phyloP scores from a whole-genome alignment of 1,139 yeast genomes.

The Lodderomyces elongisporus region DNA sequence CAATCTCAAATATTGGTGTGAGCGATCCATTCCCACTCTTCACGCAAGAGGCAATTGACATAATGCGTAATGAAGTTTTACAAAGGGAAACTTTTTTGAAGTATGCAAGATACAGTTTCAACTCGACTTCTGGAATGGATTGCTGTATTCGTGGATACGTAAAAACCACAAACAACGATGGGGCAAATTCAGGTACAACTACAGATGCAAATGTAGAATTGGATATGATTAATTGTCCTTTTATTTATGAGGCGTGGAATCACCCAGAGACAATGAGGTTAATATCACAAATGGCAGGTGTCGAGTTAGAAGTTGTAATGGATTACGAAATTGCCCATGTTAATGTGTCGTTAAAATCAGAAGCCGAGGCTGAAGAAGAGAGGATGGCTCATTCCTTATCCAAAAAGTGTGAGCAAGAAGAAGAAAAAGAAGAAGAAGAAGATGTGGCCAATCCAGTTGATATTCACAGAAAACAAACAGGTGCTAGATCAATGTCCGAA shows the following conservation, averaged over 20 bases:
- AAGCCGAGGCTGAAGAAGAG: slow-evolving; percentile 15
- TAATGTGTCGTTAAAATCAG: slow-evolving; percentile 38
- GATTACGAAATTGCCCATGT: slow-evolving; percentile 53
- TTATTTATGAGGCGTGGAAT: slow-evolving; percentile 50
- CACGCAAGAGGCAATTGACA: slow-evolving; percentile 50
- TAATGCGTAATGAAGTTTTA: slow-evolving; percentile 51
- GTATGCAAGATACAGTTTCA: slow-evolving; percentile 36
- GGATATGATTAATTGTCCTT: slow-evolving; percentile 32
- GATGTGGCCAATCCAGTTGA: slow-evolving; percentile 11
- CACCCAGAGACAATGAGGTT: slow-evolving; percentile 51
- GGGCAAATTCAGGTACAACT: too few relatives aligned
- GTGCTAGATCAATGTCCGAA: slow-evolving; percentile 3
- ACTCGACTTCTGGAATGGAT: slow-evolving; percentile 42
- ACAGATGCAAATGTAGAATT: too few relatives aligned
- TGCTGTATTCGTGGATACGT: slow-evolving; percentile 47
- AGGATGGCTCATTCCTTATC: too few relatives aligned
- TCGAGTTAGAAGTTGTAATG: slow-evolving; percentile 45
- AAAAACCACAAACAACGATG: slow-evolving; percentile 20
- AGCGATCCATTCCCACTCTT: slow-evolving; percentile 55
- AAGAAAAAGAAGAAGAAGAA: slow-evolving; percentile 1
- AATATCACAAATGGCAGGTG: slow-evolving; percentile 49
- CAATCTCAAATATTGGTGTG: slow-evolving; percentile 48
- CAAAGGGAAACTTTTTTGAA: slow-evolving; percentile 38
- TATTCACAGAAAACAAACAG: slow-evolving; percentile 10
- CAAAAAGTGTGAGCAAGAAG: slow-evolving; percentile 11